Base-by-base conservation (phyloP, 495 filamentous ascomycete genomes). In the Penicillium cataractarum region DNA sequence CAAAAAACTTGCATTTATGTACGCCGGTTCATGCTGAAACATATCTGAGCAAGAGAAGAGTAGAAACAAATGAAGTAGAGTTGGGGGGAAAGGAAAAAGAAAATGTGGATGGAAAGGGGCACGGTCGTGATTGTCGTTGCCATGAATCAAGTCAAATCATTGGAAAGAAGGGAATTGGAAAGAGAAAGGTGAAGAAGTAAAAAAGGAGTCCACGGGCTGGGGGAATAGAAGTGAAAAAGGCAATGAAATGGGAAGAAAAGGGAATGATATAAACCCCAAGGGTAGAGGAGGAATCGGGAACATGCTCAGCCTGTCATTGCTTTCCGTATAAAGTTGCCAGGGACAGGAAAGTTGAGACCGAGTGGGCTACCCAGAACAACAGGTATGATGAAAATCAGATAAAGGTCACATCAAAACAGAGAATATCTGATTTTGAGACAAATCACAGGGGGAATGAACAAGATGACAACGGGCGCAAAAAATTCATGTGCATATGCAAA, bases 21-120 rank as follows among this genome's bases (percentile, higher is more conserved):
- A 72, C 67, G 67, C 67, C 70, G 49, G 56, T 52, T 68, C 61
- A 72, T 72, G 70, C 70, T 68, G 65, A 50, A 68, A 65, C 62
- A 68, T 61, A 72, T 65, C 39, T 50, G 57, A 64, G 62, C 58
- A 65, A 48, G 52, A 49, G 60, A 65, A 35, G 22, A 55, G 57
- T 21, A 40, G 15, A 48, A 61, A 54, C 27, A 58, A 57, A 49
- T 42, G 7, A 49, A 58, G 17, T 17, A 49, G 22, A 44, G 17
- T 9, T 7, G 15, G 1, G 22, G 0, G 6, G 13, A 21, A 46
- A 24, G 42, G 19, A 3, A 46, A 46, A 19, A 4, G 12, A 39
- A 39, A 39, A 9, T 35, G 33, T 35, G 33, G 33, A 35, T 53
- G 44, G 24, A 40, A 48, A 32, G 57, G 37, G 54, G 55, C 44